phyloP scores from a whole-genome alignment of 495 filamentous ascomycete species.

The Annulohypoxylon moriforme region DNA sequence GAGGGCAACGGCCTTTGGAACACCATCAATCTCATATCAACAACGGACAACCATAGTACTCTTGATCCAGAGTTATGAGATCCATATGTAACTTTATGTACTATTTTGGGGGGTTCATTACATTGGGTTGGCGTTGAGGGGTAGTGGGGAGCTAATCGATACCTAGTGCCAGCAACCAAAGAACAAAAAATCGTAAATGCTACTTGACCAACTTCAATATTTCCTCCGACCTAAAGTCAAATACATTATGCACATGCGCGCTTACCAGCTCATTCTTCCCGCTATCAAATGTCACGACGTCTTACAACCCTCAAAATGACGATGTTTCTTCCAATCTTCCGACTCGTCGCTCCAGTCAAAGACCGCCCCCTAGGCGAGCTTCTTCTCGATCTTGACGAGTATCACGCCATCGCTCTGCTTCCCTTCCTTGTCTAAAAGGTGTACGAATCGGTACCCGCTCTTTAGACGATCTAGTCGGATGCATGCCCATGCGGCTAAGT shows the following conservation, averaged over 20 bases:
- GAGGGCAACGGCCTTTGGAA: slow-evolving; percentile 28
- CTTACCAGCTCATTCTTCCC: slow-evolving; percentile 13
- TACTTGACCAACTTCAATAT: background rate
- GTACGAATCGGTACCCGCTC: slow-evolving; percentile 79
- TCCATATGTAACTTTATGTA: background rate
- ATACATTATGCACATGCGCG: background rate
- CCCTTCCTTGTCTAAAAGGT: slow-evolving; percentile 74
- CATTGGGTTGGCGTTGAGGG: slow-evolving; percentile 18
- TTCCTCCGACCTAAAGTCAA: slow-evolving; percentile 10
- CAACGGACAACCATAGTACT: slow-evolving; percentile 51
- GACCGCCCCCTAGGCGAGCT: slow-evolving; percentile 49
- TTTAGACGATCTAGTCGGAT: slow-evolving; percentile 83
- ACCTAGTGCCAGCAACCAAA: background rate
- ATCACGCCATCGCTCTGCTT: slow-evolving; percentile 70
- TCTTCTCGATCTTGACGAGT: slow-evolving; percentile 75
- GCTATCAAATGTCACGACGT: slow-evolving; percentile 17
- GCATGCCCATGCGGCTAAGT: slow-evolving; percentile 87
- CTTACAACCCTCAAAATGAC: background rate
- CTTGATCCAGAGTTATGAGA: slow-evolving; percentile 48
- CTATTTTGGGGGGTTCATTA: background rate
- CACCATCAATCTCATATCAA: slow-evolving; percentile 51
- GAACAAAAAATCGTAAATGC: slow-evolving; percentile 7
- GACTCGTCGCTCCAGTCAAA: background rate
- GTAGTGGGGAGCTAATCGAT: background rate
- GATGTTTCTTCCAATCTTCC: background rate